These are phyloP conservation scores for Rhizopus microsporus DNA, from an alignment of 371 early-diverging fungal species.

Conservation along the genomic window DNA sequence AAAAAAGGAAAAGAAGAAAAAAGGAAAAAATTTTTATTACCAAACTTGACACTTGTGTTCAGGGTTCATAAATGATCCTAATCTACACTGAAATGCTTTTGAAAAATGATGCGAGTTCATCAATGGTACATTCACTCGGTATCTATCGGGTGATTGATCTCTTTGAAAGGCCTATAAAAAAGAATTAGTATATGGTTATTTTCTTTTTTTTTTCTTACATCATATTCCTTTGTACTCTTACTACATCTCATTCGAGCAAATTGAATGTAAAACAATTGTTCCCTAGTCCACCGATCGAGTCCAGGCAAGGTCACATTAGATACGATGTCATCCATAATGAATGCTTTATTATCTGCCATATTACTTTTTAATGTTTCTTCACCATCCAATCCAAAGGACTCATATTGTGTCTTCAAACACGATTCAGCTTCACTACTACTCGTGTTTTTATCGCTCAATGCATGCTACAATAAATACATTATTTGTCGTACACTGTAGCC, in stretches of 20 bases:
- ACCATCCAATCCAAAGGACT: constrained; percentile 53
- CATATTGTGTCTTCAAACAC: constrained; percentile 59
- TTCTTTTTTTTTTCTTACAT: constrained; percentile 29
- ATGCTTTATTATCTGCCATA: constrained; percentile 71
- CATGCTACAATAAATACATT: constrained; percentile 37
- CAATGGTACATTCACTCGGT: constrained; percentile 70
- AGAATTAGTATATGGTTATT: neutral
- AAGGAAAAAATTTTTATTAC: constrained; percentile 27
- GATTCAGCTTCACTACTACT: constrained; percentile 51
- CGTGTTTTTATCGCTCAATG: constrained; percentile 59
- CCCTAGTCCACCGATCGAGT: constrained; percentile 44
- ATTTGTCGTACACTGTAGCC: too few relatives aligned
- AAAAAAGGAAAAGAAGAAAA: constrained; percentile 4
- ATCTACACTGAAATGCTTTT: constrained; percentile 61
- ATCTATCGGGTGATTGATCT: constrained; percentile 49
- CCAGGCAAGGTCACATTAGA: constrained; percentile 38
- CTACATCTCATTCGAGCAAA: constrained; percentile 63
- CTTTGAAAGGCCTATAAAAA: neutral
- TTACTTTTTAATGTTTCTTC: constrained; percentile 69
- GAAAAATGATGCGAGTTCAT: constrained; percentile 69
- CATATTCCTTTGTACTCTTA: constrained; percentile 46
- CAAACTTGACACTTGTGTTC: constrained; percentile 55
- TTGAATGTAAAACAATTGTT: constrained; percentile 61
- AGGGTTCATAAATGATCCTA: constrained; percentile 60
- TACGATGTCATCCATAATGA: constrained; percentile 17